These are phyloP conservation scores for Kwoniella shivajii DNA, from an alignment of 1,284 basidiomycete species.

Conservation along the genomic window DNA sequence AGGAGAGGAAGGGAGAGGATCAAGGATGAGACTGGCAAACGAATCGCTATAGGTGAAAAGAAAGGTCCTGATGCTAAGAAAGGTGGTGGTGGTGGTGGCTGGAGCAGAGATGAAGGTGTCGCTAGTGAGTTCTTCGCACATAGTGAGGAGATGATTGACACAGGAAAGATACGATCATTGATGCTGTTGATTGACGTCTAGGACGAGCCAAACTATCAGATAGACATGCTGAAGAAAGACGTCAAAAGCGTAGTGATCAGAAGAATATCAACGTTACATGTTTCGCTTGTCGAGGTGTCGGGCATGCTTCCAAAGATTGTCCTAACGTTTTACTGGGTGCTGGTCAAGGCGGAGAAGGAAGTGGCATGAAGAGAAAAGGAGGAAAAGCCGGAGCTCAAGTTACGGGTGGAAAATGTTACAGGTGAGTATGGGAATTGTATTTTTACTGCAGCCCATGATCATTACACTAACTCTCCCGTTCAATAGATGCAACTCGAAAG, in stretches of 20 bases:
- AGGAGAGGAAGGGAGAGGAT: constrained; percentile 21
- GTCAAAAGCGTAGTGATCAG: constrained; percentile 68
- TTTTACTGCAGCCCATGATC: not conserved
- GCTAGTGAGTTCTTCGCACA: constrained; percentile 48
- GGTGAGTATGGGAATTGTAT: constrained; percentile 58
- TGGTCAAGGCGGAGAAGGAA: constrained; percentile 20
- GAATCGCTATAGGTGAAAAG: constrained; percentile 20
- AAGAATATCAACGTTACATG: constrained; percentile 68
- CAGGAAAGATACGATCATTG: not conserved
- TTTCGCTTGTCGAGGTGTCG: constrained; percentile 82
- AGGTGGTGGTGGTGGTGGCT: constrained; percentile 24
- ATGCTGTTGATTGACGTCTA: constrained; percentile 1
- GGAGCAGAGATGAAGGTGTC: constrained; percentile 48
- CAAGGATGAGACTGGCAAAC: constrained; percentile 21
- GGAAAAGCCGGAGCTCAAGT: constrained; percentile 48
- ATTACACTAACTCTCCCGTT: not conserved
- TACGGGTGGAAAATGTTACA: constrained; percentile 75
- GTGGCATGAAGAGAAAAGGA: constrained; percentile 43
- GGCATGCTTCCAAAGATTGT: constrained; percentile 83
- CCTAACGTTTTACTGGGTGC: constrained; percentile 59
- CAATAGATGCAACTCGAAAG: constrained; percentile 75
- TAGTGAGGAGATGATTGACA: constrained; percentile 1
- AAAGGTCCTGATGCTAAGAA: constrained; percentile 18
- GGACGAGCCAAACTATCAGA: constrained; percentile 31
- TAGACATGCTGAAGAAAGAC: constrained; percentile 62